Evolutionary conservation across 2,329 filamentous ascomycete species (phyloP).

Genomic region (Ilyonectria mors-panacis): DNA sequence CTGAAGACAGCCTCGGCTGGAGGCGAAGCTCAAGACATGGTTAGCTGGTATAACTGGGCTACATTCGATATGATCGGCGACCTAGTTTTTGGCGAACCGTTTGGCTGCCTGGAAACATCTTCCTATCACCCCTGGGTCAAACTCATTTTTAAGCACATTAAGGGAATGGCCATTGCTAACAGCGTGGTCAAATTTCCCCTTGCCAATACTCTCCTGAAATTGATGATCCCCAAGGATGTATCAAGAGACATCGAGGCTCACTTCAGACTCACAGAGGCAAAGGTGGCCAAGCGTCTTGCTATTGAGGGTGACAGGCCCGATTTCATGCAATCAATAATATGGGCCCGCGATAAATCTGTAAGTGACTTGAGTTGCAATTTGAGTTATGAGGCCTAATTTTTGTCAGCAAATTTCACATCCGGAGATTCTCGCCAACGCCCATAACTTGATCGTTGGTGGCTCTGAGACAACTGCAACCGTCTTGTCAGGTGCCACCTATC

Average conservation of each 20-base stretch:
- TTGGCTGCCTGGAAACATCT: slow-evolving; percentile 38
- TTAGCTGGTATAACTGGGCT: slow-evolving; percentile 42
- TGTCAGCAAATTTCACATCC: slow-evolving; percentile 11
- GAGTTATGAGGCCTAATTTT: not conserved
- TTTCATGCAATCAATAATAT: slow-evolving; percentile 19
- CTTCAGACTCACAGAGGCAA: not conserved
- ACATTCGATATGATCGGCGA: slow-evolving; percentile 49
- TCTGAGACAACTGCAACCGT: slow-evolving; percentile 53
- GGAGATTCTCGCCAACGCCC: slow-evolving; percentile 26
- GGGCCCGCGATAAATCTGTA: slow-evolving; percentile 9
- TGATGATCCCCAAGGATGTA: slow-evolving; percentile 11
- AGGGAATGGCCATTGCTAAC: not conserved
- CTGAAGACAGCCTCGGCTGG: slow-evolving; percentile 30
- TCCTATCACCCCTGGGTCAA: slow-evolving; percentile 43
- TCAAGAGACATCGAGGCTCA: slow-evolving; percentile 3
- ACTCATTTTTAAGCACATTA: slow-evolving; percentile 34
- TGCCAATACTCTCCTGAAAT: not conserved
- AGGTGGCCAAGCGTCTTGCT: slow-evolving; percentile 8
- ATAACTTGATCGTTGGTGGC: slow-evolving; percentile 49
- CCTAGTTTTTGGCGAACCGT: slow-evolving; percentile 46
- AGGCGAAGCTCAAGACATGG: slow-evolving; percentile 35
- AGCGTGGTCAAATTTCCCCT: slow-evolving; percentile 1
- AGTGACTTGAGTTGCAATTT: not conserved
- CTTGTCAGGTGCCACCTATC: slow-evolving; percentile 47
- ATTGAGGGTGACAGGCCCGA: slow-evolving; percentile 5